Evolutionary conservation across 2,329 filamentous ascomycete genomes (phyloP), one percentile per base, ranked within the genome.

Genomic region (Cercospora beticola): DNA sequence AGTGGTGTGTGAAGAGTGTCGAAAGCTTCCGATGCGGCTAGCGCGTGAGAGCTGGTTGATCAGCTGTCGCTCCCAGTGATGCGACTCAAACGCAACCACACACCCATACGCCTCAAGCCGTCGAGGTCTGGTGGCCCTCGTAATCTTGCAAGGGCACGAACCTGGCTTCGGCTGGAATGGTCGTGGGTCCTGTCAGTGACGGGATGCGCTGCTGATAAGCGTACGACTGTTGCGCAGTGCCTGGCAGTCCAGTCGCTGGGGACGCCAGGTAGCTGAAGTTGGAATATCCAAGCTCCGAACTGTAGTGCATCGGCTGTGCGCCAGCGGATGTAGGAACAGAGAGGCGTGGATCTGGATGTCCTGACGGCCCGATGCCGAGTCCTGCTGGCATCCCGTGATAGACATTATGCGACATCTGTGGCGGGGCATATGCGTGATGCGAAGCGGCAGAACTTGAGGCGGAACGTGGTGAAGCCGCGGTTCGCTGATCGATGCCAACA

Each of bases 401-500:
- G 56, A 75, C 69, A 62, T 72, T 74, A 61, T 71, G 71, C 56
- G 72, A 70, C 74, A 76, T 75, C 40, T 74, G 71, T 57, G 65
- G 65, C 54, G 70, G 65, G 64, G 74, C 73, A 64, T 78, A 78
- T 26, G 74, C 73, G 67, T 76, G 75, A 64, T 78, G 75, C 58
- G 78, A 76, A 43, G 74, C 69, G 31, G 54, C 54, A 30, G 77
- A 77, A 72, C 74, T 78, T 33, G 74, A 73, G 49, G 75, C 74
- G 46, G 76, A 75, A 40, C 71, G 74, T 67, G 76, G 77, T 54
- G 76, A 78, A 36, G 74, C 74, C 56, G 71, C 71, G 28, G 73
- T 81, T 62, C 80, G 72, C 31, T 71, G 79, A 61, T 86, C 83
- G 49, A 82, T 79, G 68, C 82, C 80, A 54, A 82, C 80, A 69